Percentiles rank a stretch among this genome's conserved stretches.
Evolutionary conservation across 768 basidiomycete species (phyloP).

Genomic region (Suillus tomentosus): DNA sequence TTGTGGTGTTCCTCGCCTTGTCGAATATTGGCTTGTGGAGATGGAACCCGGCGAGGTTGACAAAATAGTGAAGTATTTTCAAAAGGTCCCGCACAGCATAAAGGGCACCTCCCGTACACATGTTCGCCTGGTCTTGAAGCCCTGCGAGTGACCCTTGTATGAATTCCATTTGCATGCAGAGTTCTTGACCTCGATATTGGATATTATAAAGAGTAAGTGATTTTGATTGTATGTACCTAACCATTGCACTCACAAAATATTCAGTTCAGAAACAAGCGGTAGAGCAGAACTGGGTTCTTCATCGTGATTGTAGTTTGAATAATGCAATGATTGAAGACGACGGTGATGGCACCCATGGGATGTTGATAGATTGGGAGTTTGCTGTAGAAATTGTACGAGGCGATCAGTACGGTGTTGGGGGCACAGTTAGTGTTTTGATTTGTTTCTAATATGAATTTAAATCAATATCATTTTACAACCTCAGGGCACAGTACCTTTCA

Average conservation of each 20-base stretch:
- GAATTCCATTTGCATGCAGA: neutral
- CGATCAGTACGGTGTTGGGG: no score
- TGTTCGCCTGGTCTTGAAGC: neutral
- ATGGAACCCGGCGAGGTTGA: neutral
- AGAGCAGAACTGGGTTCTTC: neutral
- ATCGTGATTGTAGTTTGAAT: neutral
- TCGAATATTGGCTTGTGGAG: slow-evolving; percentile 1
- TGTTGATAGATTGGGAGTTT: no score
- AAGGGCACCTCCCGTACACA: neutral
- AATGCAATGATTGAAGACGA: neutral
- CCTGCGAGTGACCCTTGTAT: neutral
- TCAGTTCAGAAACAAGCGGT: neutral
- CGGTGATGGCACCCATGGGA: no score
- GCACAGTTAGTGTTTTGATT: no score
- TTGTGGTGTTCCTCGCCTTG: slow-evolving; percentile 3
- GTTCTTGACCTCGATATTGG: slow-evolving; percentile 6
- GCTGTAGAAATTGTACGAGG: no score
- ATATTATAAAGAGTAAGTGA: slow-evolving; percentile 1
- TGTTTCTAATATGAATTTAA: no score
- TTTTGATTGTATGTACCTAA: no score
- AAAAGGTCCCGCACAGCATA: neutral
- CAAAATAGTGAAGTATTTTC: neutral
- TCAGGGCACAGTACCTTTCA: no score
- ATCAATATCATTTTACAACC: no score
- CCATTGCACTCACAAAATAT: neutral